A percentile compares a stretch with the other conserved stretches of the same genome.
Evolutionary conservation across 78 protist species (phyloP).

Genomic region (Dictyostelium discoideum): DNA sequence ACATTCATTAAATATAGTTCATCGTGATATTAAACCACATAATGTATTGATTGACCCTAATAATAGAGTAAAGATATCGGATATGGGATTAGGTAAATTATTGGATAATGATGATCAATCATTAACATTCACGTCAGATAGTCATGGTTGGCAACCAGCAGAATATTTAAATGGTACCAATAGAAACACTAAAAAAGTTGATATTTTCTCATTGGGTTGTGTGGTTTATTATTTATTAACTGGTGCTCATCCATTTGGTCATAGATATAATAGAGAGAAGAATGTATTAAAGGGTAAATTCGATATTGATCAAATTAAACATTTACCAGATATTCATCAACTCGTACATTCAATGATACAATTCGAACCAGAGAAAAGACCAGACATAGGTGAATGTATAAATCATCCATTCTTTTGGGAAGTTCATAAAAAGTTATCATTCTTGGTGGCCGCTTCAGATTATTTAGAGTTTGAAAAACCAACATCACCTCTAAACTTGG

Average conservation of each 20-base stretch:
- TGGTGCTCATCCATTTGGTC: conserved; percentile 91
- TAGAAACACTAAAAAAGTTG: conserved; percentile 85
- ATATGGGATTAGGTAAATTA: conserved; percentile 84
- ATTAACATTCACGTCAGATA: conserved; percentile 77
- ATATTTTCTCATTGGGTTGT: conserved; percentile 90
- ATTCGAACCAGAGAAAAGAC: conserved; percentile 48
- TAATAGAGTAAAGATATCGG: conserved; percentile 53
- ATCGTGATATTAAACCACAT: conserved; percentile 87
- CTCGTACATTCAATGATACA: conserved; percentile 16
- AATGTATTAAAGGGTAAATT: conserved; percentile 75
- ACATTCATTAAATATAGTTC: conserved; percentile 81
- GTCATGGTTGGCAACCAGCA: conserved; percentile 93
- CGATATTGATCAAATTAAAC: conserved; percentile 27
- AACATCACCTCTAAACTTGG: conserved; percentile 23
- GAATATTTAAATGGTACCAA: conserved; percentile 76
- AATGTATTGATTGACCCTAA: conserved; percentile 22
- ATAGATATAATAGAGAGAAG: conserved; percentile 74
- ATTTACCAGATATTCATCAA: conserved; percentile 38
- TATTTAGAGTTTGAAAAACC: conserved; percentile 72
- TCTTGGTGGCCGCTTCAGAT: conserved; percentile 85
- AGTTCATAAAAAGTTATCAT: conserved; percentile 44
- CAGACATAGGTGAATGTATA: conserved; percentile 34
- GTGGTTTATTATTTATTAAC: conserved; percentile 84
- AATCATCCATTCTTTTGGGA: conserved; percentile 90
- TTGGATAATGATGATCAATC: conserved; percentile 75